Conservation (phyloP, 2,329 filamentous ascomycete genomes). For the Periglandula ipomoeae region DNA sequence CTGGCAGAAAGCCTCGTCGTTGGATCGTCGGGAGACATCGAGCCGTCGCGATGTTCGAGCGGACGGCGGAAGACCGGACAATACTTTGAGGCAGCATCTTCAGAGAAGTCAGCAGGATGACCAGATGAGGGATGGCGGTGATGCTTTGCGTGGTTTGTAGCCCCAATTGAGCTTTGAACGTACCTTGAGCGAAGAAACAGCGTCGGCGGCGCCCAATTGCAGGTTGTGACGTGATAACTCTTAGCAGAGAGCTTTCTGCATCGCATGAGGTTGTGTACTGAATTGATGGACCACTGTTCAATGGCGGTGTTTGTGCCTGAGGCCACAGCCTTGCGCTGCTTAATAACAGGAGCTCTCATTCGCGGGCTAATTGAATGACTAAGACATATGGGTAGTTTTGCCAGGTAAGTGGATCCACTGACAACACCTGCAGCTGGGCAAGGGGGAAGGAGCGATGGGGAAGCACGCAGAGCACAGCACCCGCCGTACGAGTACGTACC, state of each 20-base stretch:
- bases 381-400: background rate
- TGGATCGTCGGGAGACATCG: slow-evolving; percentile 45
- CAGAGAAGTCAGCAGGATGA: background rate
- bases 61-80: slow-evolving; percentile 37
- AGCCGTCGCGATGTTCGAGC: slow-evolving; percentile 34
- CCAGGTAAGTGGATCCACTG: background rate
- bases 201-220: slow-evolving; percentile 27
- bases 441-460: background rate
- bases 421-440: too few relatives aligned
- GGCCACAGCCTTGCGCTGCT: slow-evolving; percentile 13
- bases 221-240: slow-evolving; percentile 14
- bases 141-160: background rate
- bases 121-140: background rate
- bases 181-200: slow-evolving; percentile 20
- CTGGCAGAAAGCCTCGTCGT: slow-evolving; percentile 48
- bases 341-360: background rate
- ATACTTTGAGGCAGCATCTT: slow-evolving; percentile 56
- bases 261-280: background rate
- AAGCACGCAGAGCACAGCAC: too few relatives aligned
- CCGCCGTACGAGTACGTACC: too few relatives aligned
- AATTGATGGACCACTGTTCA: background rate
- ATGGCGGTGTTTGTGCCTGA: slow-evolving; percentile 21
- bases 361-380: background rate
- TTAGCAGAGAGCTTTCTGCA: background rate
- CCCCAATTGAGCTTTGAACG: background rate